Conservation (phyloP, 495 filamentous ascomycete species). For the Daldinia loculata region DNA sequence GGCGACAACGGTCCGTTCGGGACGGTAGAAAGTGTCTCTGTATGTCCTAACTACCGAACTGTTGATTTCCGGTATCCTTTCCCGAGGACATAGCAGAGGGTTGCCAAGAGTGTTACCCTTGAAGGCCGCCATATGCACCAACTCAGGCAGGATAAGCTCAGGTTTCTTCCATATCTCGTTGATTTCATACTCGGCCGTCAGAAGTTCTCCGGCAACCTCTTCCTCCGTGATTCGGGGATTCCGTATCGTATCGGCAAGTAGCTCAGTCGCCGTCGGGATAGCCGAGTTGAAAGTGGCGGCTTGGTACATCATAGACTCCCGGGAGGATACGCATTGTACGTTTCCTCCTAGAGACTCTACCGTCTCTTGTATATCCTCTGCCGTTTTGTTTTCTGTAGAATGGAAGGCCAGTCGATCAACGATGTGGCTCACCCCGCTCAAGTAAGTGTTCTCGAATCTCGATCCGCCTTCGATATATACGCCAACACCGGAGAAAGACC, state of each 20-base stretch:
- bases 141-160: conserved; percentile 92
- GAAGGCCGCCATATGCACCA: conserved; percentile 94
- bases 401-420: conserved; percentile 97
- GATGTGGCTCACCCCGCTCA: conserved; percentile 93
- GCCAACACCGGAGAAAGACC: conserved; percentile 93
- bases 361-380: conserved; percentile 86
- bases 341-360: conserved; percentile 91
- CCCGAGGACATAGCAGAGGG: conserved; percentile 88
- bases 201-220: conserved; percentile 85
- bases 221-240: conserved; percentile 89
- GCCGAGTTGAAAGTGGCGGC: conserved; percentile 96
- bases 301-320: conserved; percentile 99
- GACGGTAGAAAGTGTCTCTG: conserved; percentile 81
- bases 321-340: conserved; percentile 93
- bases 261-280: conserved; percentile 79
- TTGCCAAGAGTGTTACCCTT: conserved; percentile 96
- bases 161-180: conserved; percentile 97
- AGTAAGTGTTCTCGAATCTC: conserved; percentile 84
- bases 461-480: conserved; percentile 98
- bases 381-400: conserved; percentile 76
- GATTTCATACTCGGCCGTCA: conserved; percentile 94
- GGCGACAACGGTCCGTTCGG: conserved; percentile 90
- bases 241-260: conserved; percentile 94
- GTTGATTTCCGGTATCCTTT: conserved; percentile 80
- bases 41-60: conserved; percentile 79